Evolutionary conservation across 306 rosid genomes (phyloP), one percentile per base, ranked within the genome.

Genomic region (Malus sieversii): DNA sequence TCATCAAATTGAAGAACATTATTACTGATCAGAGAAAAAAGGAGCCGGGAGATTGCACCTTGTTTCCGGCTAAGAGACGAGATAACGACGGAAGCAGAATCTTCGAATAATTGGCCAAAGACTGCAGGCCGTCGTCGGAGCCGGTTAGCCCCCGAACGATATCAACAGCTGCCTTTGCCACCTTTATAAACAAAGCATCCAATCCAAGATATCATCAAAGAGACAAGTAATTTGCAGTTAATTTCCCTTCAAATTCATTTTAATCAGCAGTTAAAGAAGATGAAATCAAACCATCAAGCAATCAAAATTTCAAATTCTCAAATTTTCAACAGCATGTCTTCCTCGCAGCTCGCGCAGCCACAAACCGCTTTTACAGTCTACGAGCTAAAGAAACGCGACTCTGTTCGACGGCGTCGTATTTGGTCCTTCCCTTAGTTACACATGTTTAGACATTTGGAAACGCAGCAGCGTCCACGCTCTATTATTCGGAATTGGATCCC

Each of bases 121-220:
- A 92, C 71, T 84, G 85, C 82, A 94, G 74, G 73, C 98, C 97
- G 59, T 92, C 98, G 3, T 81, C 90, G 10, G 98, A 90, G 44
- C 97, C 98, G 6, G 97, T 94, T 86, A 94, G 73, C 48, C 96
- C 97, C 66, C 89, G 88, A 85, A 92, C 97, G 71, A 94, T 94
- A 69, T 92, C 98, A 71, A 92, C 92, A 69, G 96, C 98, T 16
- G 73, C 97, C 84, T 90, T 92, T 23, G 83, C 81, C 45, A 94
- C 77, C 96, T 93, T 64, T 0, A 6, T 52, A 18, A 79, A 66
- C 42, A 52, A 73, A 59, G 15, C 9, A 20, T 1, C 25, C 44
- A 59, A 30, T 27, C 48, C 29, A 32, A 40, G 7, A 40, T 40
- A 40, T 40, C 45, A 44, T 52, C 66, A 38, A 23, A 57, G 16